phyloP scores from a whole-genome alignment of 306 rosid species.

The Leucaena leucocephala region DNA sequence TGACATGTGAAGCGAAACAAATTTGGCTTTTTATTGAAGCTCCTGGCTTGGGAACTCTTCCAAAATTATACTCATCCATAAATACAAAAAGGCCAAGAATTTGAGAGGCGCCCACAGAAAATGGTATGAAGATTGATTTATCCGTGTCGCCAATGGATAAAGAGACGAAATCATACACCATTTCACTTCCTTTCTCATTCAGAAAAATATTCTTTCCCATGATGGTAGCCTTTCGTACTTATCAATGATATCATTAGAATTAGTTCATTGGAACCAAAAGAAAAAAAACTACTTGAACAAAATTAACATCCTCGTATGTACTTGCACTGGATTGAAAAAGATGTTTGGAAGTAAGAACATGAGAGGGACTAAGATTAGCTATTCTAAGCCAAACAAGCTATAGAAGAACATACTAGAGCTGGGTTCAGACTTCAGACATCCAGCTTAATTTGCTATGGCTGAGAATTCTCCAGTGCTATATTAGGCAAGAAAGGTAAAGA shows the following conservation, averaged over 20 bases:
- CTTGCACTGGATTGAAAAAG: constrained; percentile 35
- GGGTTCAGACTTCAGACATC: constrained; percentile 39
- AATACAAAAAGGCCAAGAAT: not conserved
- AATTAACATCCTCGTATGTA: constrained; percentile 22
- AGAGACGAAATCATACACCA: not conserved
- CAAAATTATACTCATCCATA: not conserved
- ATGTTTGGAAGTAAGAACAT: constrained; percentile 21
- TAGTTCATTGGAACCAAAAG: not conserved
- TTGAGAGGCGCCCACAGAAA: not conserved
- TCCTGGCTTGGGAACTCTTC: not conserved
- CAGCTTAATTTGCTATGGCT: constrained; percentile 57
- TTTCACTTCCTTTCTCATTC: not conserved
- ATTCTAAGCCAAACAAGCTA: constrained; percentile 37
- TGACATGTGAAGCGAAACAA: not conserved
- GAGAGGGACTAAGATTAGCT: constrained; percentile 37
- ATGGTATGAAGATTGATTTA: not conserved
- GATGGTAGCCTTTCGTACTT: not conserved
- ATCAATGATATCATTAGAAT: constrained; percentile 20
- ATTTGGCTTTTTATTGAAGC: constrained; percentile 7
- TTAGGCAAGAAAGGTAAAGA: constrained; percentile 7
- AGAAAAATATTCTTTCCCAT: not conserved
- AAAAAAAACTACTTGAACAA: constrained; percentile 1
- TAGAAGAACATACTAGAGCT: constrained; percentile 41
- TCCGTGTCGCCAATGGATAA: not conserved
- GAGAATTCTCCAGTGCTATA: constrained; percentile 33